A percentile compares a stretch with the other conserved stretches of the same genome.
Conservation (phyloP, 116 monocot species). For the Dioscorea cayenensis region DNA sequence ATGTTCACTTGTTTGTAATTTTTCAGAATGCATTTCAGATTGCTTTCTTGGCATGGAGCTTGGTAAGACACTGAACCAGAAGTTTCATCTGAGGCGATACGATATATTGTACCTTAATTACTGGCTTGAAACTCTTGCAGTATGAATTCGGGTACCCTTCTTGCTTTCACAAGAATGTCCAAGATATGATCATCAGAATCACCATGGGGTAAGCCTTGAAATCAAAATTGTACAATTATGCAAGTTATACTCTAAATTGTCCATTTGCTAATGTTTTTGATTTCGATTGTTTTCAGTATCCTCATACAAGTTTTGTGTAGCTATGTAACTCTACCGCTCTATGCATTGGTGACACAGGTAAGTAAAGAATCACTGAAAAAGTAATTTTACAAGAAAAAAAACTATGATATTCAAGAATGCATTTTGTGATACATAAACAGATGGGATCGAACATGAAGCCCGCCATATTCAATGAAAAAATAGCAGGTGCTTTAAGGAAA, state of each 20-base stretch:
- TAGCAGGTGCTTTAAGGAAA: conserved; percentile 26
- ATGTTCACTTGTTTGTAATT: neutral
- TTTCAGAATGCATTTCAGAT: conserved; percentile 50
- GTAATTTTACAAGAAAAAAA: neutral
- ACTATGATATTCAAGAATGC: neutral
- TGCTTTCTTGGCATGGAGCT: conserved; percentile 33
- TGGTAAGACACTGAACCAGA: conserved; percentile 14
- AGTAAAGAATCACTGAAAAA: neutral
- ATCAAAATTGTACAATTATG: neutral
- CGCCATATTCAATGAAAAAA: conserved; percentile 32
- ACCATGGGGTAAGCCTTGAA: conserved; percentile 24
- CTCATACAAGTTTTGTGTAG: conserved; percentile 37
- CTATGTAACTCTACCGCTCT: conserved; percentile 48
- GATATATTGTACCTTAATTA: too few relatives aligned
- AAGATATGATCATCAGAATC: conserved; percentile 26
- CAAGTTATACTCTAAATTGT: neutral
- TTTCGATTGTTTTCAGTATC: conserved; percentile 15
- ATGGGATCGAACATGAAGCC: conserved; percentile 47
- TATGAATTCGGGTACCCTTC: conserved; percentile 31
- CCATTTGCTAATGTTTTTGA: neutral
- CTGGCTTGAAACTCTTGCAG: conserved; percentile 13
- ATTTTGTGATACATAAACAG: conserved; percentile 9
- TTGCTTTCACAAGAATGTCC: conserved; percentile 23
- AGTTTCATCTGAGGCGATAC: neutral
- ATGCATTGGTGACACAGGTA: conserved; percentile 44